Conservation (phyloP, 2,329 filamentous ascomycete species). For the Aspergillus quadricinctus region DNA sequence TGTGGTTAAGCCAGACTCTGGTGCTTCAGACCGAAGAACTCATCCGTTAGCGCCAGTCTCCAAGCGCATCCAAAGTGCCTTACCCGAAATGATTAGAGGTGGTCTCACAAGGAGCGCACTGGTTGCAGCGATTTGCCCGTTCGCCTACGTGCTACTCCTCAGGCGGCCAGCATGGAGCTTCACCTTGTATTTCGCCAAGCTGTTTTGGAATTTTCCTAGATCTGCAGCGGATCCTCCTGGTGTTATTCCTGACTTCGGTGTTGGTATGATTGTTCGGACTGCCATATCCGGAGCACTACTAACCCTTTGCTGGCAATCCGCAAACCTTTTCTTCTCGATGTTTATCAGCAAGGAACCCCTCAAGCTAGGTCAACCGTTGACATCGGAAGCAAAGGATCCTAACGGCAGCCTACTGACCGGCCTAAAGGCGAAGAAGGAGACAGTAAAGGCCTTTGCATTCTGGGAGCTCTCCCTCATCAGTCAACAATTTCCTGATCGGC, state of each 20-base stretch:
- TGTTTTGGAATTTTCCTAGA: slow-evolving; percentile 71
- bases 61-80: slow-evolving; percentile 34
- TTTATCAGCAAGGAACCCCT: slow-evolving; percentile 76
- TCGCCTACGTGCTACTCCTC: slow-evolving; percentile 61
- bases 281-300: slow-evolving; percentile 63
- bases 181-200: slow-evolving; percentile 65
- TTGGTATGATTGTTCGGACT: slow-evolving; percentile 54
- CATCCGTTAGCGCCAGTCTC: slow-evolving; percentile 34
- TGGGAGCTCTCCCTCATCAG: slow-evolving; percentile 86
- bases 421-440: slow-evolving; percentile 74
- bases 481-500: slow-evolving; percentile 66
- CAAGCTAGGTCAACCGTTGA: slow-evolving; percentile 80
- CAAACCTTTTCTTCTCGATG: slow-evolving; percentile 72
- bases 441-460: slow-evolving; percentile 77
- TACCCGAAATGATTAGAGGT: slow-evolving; percentile 27
- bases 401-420: slow-evolving; percentile 86
- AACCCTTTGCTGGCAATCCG: slow-evolving; percentile 68
- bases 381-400: slow-evolving; percentile 79
- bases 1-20: slow-evolving; percentile 32
- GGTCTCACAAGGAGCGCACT: slow-evolving; percentile 36
- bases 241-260: slow-evolving; percentile 53
- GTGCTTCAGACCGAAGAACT: slow-evolving; percentile 31
- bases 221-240: slow-evolving; percentile 58
- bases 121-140: slow-evolving; percentile 44
- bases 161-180: slow-evolving; percentile 64